Conservation (phyloP, 2,329 filamentous ascomycete genomes). For the Sporothrix luriei region DNA sequence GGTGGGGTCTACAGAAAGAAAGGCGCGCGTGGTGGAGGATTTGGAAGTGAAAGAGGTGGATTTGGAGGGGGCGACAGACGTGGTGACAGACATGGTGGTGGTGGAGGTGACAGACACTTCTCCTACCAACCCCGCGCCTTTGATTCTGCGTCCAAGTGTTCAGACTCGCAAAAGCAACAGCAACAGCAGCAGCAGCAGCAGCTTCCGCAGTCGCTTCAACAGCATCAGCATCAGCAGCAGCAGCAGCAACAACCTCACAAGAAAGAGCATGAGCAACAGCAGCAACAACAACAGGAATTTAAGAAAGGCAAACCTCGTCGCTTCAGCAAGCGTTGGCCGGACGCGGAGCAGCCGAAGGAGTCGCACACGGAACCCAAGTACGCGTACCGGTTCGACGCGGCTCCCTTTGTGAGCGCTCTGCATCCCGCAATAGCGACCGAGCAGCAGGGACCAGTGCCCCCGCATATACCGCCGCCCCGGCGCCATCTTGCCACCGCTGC, state of each 20-base stretch:
- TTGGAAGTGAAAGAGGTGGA: constrained; percentile 13
- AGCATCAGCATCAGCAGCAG: constrained; percentile 13
- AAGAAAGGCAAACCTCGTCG: constrained; percentile 40
- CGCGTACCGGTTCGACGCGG: constrained; percentile 3
- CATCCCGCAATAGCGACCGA: constrained; percentile 18
- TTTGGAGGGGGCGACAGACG: constrained; percentile 12
- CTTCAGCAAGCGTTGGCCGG: constrained; percentile 52
- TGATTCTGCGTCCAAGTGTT: constrained; percentile 42
- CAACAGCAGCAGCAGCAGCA: constrained; percentile 5
- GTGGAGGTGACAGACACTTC: constrained; percentile 36
- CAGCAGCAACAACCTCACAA: not conserved
- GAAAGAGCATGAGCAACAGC: constrained; percentile 23
- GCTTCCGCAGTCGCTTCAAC: not conserved
- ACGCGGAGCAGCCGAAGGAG: constrained; percentile 37
- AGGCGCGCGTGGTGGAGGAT: constrained; percentile 50
- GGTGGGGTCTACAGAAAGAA: constrained; percentile 50
- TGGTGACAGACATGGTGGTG: not conserved
- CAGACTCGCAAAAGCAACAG: constrained; percentile 12
- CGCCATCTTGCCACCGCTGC: not conserved
- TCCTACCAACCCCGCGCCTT: constrained; percentile 46
- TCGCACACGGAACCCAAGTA: not conserved
- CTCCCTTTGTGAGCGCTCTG: constrained; percentile 18
- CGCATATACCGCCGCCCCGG: constrained; percentile 28
- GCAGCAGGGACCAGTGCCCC: constrained; percentile 35
- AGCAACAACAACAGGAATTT: constrained; percentile 7